Conservation (phyloP, 2,329 filamentous ascomycete genomes). For the Xylariaceae sp. region DNA sequence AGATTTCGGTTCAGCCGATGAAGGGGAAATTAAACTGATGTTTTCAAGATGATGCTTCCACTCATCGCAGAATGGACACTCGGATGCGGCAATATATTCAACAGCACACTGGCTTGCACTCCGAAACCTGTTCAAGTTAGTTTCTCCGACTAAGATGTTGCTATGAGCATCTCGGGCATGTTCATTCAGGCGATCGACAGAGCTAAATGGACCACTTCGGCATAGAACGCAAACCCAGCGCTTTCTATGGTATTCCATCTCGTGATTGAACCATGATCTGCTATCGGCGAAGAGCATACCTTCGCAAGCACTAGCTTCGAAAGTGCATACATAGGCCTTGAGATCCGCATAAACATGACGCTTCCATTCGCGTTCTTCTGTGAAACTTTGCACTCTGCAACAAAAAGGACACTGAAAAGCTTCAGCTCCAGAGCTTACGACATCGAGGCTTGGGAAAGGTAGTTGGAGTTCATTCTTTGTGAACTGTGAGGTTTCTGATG, state of each 20-base stretch:
- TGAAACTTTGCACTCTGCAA: neutral
- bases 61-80: conserved; percentile 6
- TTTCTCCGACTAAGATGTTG: neutral
- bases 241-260: neutral
- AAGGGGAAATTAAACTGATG: neutral
- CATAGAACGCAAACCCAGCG: conserved; percentile 2
- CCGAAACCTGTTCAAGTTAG: neutral
- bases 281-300: neutral
- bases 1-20: neutral
- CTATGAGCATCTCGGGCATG: neutral
- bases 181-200: neutral
- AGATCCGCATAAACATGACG: conserved; percentile 5
- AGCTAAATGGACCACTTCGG: neutral
- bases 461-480: neutral
- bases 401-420: conserved; percentile 7
- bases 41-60: neutral
- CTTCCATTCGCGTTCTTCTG: neutral
- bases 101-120: neutral
- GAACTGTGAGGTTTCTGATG: neutral
- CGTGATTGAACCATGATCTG: conserved; percentile 6
- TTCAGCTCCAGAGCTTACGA: neutral
- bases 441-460: neutral
- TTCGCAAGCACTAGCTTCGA: neutral
- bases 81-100: neutral
- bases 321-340: conserved; percentile 6